Evolutionary conservation across 768 basidiomycete genomes (phyloP).

Genomic region (Tricholoma saponaceum): DNA sequence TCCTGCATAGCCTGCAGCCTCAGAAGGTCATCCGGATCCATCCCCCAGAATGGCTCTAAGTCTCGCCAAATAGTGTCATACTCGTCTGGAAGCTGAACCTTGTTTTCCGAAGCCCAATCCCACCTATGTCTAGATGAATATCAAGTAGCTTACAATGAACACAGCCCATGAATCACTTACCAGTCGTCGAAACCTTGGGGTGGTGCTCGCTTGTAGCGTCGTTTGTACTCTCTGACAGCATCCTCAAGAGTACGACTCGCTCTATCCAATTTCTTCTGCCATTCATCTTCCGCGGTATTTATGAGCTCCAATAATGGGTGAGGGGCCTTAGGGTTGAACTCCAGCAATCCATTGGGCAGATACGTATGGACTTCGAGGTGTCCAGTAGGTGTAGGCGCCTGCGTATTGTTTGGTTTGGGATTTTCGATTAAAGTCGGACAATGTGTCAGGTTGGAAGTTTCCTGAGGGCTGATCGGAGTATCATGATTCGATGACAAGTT

Average conservation of each 20-base stretch:
- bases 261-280: conserved; percentile 45
- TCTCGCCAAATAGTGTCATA: conserved; percentile 74
- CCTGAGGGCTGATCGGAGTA: background rate
- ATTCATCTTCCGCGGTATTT: conserved; percentile 56
- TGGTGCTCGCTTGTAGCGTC: conserved; percentile 61
- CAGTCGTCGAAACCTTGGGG: conserved; percentile 77
- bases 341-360: conserved; percentile 18
- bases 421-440: background rate
- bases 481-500: background rate
- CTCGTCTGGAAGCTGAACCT: conserved; percentile 81
- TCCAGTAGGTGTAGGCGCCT: background rate
- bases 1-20: conserved; percentile 33
- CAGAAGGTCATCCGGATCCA: conserved; percentile 42
- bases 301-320: conserved; percentile 74
- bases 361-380: conserved; percentile 11
- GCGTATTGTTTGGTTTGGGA: background rate
- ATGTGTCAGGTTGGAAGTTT: background rate
- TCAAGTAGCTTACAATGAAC: background rate
- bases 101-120: conserved; percentile 58
- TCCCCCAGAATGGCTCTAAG: conserved; percentile 79
- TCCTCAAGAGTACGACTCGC: conserved; percentile 66
- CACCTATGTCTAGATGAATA: conserved; percentile 29
- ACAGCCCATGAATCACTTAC: conserved; percentile 37
- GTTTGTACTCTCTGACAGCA: conserved; percentile 65
- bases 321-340: conserved; percentile 20